These are phyloP conservation scores for Trypanosoma scelopori DNA, from an alignment of 208 protist species.

Conservation along the genomic window DNA sequence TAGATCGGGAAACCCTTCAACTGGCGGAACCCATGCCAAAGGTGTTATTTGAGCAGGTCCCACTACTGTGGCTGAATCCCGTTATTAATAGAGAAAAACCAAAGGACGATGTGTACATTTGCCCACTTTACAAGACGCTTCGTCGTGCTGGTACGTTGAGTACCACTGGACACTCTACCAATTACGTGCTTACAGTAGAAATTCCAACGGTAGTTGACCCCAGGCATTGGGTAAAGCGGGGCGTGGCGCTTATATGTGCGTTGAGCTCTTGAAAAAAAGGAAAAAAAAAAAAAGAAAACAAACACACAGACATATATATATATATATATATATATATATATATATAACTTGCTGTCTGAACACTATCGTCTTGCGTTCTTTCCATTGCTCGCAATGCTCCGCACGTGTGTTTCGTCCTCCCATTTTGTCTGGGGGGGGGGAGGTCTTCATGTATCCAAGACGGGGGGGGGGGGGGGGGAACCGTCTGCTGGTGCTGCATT, in stretches of 20 bases:
- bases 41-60: slow-evolving; percentile 91
- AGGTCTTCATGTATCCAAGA: no score
- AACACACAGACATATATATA: no score
- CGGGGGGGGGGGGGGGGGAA: no score
- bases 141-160: slow-evolving; percentile 93
- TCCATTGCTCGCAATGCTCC: no score
- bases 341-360: no score
- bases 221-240: slow-evolving; percentile 96
- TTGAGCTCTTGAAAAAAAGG: slow-evolving; percentile 57
- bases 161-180: slow-evolving; percentile 98
- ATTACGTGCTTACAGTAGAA: slow-evolving; percentile 96
- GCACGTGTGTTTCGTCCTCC: no score
- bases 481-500: no score
- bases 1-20: slow-evolving; percentile 54
- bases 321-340: no score
- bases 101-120: slow-evolving; percentile 68
- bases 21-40: slow-evolving; percentile 92
- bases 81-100: slow-evolving; percentile 75
- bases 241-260: slow-evolving; percentile 88
- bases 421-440: no score
- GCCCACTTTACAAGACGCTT: slow-evolving; percentile 96
- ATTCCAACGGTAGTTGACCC: slow-evolving; percentile 88
- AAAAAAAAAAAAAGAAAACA: no score
- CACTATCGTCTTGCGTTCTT: no score
- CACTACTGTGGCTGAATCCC: slow-evolving; percentile 93